Base-by-base conservation (phyloP, 2,329 filamentous ascomycete species). In the Lasiodiplodia citricola region DNA sequence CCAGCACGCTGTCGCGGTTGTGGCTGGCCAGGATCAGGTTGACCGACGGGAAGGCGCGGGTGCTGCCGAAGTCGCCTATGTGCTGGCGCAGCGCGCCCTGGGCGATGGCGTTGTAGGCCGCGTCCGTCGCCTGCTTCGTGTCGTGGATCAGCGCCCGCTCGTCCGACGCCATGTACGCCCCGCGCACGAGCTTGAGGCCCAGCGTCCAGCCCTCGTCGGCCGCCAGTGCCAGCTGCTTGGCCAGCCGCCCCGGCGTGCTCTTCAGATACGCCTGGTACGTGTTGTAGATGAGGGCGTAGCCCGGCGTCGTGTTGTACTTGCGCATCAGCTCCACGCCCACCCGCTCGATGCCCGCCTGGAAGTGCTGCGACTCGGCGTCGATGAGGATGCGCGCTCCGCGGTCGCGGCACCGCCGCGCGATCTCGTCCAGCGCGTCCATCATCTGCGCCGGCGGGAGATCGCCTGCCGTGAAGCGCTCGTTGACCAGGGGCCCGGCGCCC, bases 21-120 rank as follows among this genome's bases (percentile, higher is more conserved):
- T 97, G 94, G 2, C 90, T 91, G 2, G 93, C 94, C 10, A 97
- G 84, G 21, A 97, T 88, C n/a, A 97, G 79, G 64, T 86, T 82
- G 44, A 87, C 78, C 11, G 82, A 76, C 0, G 80, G 79, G 70
- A 86, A 77, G 0, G 71, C 74, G 11, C 75, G 67, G 13, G 76
- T 75, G 5, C 76, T 83, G 75, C 18, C 11, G 83, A 83, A 31
- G 85, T 83, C 25, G 37, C 52, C 52, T 13, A 58, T 14, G 38
- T 3, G 84, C 76, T 2, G 92, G 80, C 11, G 84, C 76, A 82
- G 10, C 95, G 81, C n/a, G 85, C 87, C 68, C 87, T 87, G 1
- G 88, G 86, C 70, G 93, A 88, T 51, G 82, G 68, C 84, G 76
- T 97, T 88, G 81, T 94, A 97, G 51, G 87, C 88, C 4, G 80